These are phyloP conservation scores for Lachnellula hyalina DNA, from an alignment of 2,329 filamentous ascomycete species.

Conservation along the genomic window DNA sequence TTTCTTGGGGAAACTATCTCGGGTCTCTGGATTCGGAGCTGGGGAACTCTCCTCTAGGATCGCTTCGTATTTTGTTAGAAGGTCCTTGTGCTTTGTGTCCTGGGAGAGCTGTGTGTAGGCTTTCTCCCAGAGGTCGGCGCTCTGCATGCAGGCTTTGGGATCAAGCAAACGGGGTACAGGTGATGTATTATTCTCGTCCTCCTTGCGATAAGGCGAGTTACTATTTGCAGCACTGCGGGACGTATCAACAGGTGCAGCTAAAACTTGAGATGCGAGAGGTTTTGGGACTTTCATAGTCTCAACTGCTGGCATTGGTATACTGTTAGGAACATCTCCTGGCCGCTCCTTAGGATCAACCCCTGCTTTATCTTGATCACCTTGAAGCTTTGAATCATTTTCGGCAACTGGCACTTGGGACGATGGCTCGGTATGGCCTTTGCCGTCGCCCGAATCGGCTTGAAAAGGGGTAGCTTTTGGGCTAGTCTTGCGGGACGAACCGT, in stretches of 20 bases:
- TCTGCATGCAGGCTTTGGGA: slow-evolving; percentile 3
- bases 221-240: background rate
- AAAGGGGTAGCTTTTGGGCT: too few species aligned
- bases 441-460: too few species aligned
- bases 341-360: background rate
- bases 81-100: slow-evolving; percentile 3
- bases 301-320: background rate
- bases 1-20: background rate
- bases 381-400: background rate
- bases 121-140: slow-evolving; percentile 6
- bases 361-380: background rate
- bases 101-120: background rate
- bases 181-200: background rate
- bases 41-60: slow-evolving; percentile 1
- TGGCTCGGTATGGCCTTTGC: too few species aligned
- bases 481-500: too few species aligned
- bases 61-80: slow-evolving; percentile 3
- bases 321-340: background rate
- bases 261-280: background rate
- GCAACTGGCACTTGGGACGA: background rate
- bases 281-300: background rate
- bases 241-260: too few species aligned
- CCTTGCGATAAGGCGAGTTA: background rate
- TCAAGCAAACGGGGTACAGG: slow-evolving; percentile 1
- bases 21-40: too few species aligned